Base-by-base conservation (phyloP, 495 filamentous ascomycete genomes). In the Talaromyces ruber region DNA sequence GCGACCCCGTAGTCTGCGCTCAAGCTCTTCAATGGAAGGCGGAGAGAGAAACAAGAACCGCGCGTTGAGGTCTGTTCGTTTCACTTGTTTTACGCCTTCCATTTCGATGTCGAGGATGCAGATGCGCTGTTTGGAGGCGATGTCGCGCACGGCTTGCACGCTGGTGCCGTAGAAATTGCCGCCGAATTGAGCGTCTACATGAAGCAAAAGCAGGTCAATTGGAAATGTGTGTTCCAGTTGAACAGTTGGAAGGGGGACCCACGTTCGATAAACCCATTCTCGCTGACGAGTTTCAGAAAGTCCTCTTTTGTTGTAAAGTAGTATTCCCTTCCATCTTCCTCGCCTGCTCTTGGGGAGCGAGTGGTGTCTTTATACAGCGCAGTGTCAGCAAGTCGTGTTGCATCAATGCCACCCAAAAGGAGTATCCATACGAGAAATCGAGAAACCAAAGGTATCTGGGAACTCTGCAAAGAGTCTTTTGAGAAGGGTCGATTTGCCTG, bases 11-110 rank as follows among this genome's bases (percentile, higher is more conserved):
- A 97, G 78, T 18, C 94, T 82, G 66, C 75, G 67, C 73, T 96
- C 92, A 51, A 97, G 82, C 28, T 81, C 82, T 64, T 88, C 86
- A 64, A 92, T 70, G 22, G 82, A 87, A 1, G 89, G 93, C 2
- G 94, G 93, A 34, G 88, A 82, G 61, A 97, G 79, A 72, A 97
- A 97, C 59, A 96, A 71, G 71, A 89, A 96, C 30, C 92, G 86
- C 12, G 93, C 89, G 25, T 59, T 43, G 32, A 59, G 25, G 24
- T 43, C 29, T 56, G 87, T 86, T 14, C 82, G 82, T 70, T 90
- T 90, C 62, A 98, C 90, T 77, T 97, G 94, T 76, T 97, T 97
- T 53, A 97, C 93, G 29, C 93, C 94, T 88, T 97, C 92, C 87
- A 97, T 93, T 81, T 97, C 94, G 71, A 97, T 98, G 73, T 98